Base-by-base conservation (phyloP, 2,329 filamentous ascomycete species). In the Alternaria gaisen region DNA sequence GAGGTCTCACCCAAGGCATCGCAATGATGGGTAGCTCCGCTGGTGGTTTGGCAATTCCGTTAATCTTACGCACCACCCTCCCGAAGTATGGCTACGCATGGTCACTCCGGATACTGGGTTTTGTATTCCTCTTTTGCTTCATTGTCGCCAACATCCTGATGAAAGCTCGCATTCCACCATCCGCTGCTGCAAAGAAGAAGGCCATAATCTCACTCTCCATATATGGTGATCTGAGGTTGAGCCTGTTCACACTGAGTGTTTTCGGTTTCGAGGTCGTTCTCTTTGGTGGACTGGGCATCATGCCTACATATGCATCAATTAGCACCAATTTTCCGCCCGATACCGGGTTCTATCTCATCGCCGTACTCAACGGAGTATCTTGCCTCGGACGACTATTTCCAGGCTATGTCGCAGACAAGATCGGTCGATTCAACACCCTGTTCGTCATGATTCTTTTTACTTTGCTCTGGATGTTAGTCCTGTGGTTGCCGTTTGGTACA, bases 341-440 rank as follows among this genome's bases (percentile, higher is more conserved):
- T 18, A 77, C 75, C 3, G 73, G 75, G 4, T 78, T 75, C 58
- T 75, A 75, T 42, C 69, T 81, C 24, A 73, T 81, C 30, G 68
- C 78, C 1, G 77, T 80, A 24, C 60, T 81, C 32, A 82, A 82
- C 46, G 80, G 72, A 6, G 77, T 77, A 2, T 80, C 78, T 3
- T 76, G 79, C 46, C 67, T 81, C 12, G 80, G 80, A 14, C 75
- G 80, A 4, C 67, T 81, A 10, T 56, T 81, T 3, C 79, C 80
- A 0, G 79, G 79, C 1, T 75, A 80, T 32, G 62, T 77, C 7
- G 79, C 79, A 3, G 80, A 82, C 57, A 75, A 76, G 34, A 75
- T 78, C 38, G 80, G 80, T 6, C 68, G 73, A 3, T 80, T 81
- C 72, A 81, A 82, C 58, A 76, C 79, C 5, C 67, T 81, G 9